Conservation (phyloP, 805 yeast genomes). For the Brettanomyces sp. region DNA sequence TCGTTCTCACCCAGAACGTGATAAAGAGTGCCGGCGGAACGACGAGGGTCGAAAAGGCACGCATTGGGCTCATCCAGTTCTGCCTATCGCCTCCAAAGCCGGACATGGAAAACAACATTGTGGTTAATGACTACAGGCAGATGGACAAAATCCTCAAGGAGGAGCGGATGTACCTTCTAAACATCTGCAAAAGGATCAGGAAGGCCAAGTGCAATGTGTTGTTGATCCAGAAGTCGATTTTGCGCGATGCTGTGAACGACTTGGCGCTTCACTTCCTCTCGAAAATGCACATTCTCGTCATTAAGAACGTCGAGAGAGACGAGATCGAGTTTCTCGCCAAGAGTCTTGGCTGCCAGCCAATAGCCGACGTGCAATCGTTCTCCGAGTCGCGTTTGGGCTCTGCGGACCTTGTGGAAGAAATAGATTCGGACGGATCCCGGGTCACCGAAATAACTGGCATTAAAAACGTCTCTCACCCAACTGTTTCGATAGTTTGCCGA, state of each 20-base stretch:
- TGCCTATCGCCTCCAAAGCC: constrained; percentile 96
- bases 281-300: constrained; percentile 86
- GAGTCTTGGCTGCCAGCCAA: constrained; percentile 89
- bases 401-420: constrained; percentile 90
- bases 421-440: constrained; percentile 80
- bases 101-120: constrained; percentile 94
- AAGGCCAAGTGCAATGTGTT: constrained; percentile 93
- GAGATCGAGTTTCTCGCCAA: constrained; percentile 84
- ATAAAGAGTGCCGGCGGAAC: constrained; percentile 94
- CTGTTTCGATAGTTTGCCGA: constrained; percentile 85
- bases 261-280: constrained; percentile 90
- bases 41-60: constrained; percentile 86
- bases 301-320: constrained; percentile 92
- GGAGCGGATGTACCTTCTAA: constrained; percentile 90
- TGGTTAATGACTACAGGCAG: constrained; percentile 95
- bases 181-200: constrained; percentile 91
- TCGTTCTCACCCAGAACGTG: constrained; percentile 84
- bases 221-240: constrained; percentile 83
- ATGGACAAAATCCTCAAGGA: constrained; percentile 98
- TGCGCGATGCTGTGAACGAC: constrained; percentile 92
- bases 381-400: constrained; percentile 86
- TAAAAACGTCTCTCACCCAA: constrained; percentile 45
- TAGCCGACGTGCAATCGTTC: constrained; percentile 90
- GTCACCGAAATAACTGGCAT: constrained; percentile 84
- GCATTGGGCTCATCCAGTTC: constrained; percentile 82